phyloP scores from a whole-genome alignment of 2,329 filamentous ascomycete genomes.

The Pleomassaria siparia region DNA sequence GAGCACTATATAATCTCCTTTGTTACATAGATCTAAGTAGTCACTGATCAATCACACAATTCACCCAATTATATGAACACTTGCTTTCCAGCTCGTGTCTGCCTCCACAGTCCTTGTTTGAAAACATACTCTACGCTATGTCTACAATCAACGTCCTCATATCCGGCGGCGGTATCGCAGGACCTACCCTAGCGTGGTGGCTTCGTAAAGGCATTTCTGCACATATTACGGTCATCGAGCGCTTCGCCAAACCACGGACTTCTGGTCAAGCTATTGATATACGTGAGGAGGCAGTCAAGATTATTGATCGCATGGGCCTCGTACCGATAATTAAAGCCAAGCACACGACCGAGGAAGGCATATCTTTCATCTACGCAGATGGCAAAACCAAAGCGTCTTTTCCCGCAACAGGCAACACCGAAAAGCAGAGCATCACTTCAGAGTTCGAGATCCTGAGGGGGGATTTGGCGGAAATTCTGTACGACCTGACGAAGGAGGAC shows the following conservation, averaged over 20 bases:
- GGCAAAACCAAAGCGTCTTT: constrained; percentile 31
- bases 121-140: too few relatives aligned
- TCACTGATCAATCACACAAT: too few relatives aligned
- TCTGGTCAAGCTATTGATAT: constrained; percentile 57
- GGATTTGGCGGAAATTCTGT: constrained; percentile 52
- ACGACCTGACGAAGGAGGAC: constrained; percentile 35
- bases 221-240: constrained; percentile 47
- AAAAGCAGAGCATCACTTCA: constrained; percentile 49
- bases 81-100: too few relatives aligned
- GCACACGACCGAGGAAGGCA: constrained; percentile 49
- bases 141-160: constrained; percentile 29
- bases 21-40: too few relatives aligned
- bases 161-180: constrained; percentile 28
- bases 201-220: constrained; percentile 43
- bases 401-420: constrained; percentile 39
- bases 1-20: too few relatives aligned
- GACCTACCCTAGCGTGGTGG: constrained; percentile 52
- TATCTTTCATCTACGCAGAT: constrained; percentile 44
- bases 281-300: constrained; percentile 51
- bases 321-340: constrained; percentile 39
- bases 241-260: constrained; percentile 45
- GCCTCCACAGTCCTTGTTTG: too few relatives aligned
- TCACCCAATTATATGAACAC: too few relatives aligned
- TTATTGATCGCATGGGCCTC: constrained; percentile 54
- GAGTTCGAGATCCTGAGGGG: constrained; percentile 63